Base-by-base conservation (phyloP, 2,329 filamentous ascomycete genomes). In the Zasmidium citrigriseum region DNA sequence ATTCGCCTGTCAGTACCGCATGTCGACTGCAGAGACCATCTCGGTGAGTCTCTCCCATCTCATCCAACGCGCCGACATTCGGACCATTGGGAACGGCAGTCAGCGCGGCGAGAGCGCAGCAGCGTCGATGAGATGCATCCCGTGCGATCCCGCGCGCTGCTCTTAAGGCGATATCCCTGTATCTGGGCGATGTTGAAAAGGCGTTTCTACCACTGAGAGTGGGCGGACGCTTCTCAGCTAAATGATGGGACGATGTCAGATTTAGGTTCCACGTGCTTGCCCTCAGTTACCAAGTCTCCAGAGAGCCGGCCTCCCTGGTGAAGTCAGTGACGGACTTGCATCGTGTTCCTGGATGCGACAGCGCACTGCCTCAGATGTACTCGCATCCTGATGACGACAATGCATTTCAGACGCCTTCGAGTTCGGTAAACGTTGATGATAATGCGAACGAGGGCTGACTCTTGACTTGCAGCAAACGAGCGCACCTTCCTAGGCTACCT, bases 401-500 rank as follows among this genome's bases (percentile, higher is more conserved):
- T n/a, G n/a, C n/a, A n/a, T n/a, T n/a, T n/a, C n/a, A n/a, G n/a
- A n/a, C n/a, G n/a, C n/a, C n/a, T n/a, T n/a, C n/a, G n/a, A n/a
- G n/a, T n/a, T n/a, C n/a, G n/a, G n/a, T n/a, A n/a, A n/a, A n/a
- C n/a, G n/a, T n/a, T n/a, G n/a, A n/a, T n/a, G n/a, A n/a, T 18
- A 49, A 58, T 24, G 23, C 21, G 9, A 20, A n/a, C 38, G 21
- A 16, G 4, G 4, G 25, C 55, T 60, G n/a, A 58, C 34, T 16
- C 5, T 41, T 4, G 22, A 50, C 24, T 16, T 41, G 55, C 66
- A 91, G 89, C 89, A 38, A 82, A 91, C 55, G 88, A 92, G 73
- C 80, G 89, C 57, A 92, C 89, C 18, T 92, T 88, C 69, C 82
- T 92, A 18, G 87, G 82, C 25, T 91, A 91, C 71, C 80, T 91